Base-by-base conservation (phyloP, 208 protist genomes). In the Leishmania martiniquensis region DNA sequence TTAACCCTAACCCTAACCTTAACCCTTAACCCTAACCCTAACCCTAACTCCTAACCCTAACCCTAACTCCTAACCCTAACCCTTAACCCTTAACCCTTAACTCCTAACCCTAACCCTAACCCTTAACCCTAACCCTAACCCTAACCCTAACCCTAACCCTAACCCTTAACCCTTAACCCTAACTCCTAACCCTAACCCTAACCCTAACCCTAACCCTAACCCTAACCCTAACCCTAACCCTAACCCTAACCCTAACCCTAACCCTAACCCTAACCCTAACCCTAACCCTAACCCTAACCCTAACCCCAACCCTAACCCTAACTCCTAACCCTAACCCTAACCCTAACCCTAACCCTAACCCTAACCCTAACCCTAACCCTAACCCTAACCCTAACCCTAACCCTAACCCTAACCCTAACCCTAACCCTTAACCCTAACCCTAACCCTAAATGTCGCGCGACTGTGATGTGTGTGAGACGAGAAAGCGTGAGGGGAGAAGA, bases 291-390 rank as follows among this genome's bases (percentile, higher is more conserved):
- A 55, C 51, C 47, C 47, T 13, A 15, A 51, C 5, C 47, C 47
- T 51, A 51, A 51, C 47, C 47, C 13, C 51, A 22, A 55, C n/a
- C n/a, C n/a, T n/a, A n/a, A n/a, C n/a, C n/a, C n/a, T n/a, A n/a
- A n/a, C n/a, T n/a, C 51, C 51, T 55, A 55, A 55, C 51, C 51
- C 51, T 55, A 55, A 60, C 5, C 55, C 55, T 60, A 60, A 60
- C 55, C 55, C 5, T 17, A 52, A 6, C 49, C 49, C 13, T 47
- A 37, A 62, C 57, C 57, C 57, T 62, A 62, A 62, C 57, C 57
- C 57, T 62, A 62, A 62, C 57, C 57, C 57, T 62, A 62, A 62
- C 57, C 57, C 57, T 62, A 62, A 62, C 57, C 57, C 57, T 63
- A 37, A 63, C 57, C 57, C 59, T 63, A 55, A 55, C 52, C 52